Percentiles rank a stretch among this genome's conserved stretches.
phyloP scores from a whole-genome alignment of 1,284 basidiomycete species.

The Irpex sp. region DNA sequence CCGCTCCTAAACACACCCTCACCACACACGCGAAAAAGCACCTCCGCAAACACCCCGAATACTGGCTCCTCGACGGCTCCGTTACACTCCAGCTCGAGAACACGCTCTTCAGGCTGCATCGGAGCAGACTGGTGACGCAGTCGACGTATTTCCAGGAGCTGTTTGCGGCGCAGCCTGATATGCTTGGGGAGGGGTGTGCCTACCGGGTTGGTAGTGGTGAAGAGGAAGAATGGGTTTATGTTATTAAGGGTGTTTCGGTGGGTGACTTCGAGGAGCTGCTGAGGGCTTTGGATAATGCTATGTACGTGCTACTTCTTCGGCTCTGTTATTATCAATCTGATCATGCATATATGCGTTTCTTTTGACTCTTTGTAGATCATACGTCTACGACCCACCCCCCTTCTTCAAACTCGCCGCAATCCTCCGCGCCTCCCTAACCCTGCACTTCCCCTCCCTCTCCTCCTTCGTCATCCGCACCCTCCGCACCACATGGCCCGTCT shows the following conservation, averaged over 20 bases:
- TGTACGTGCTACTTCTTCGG: conserved; percentile 26
- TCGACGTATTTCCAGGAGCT: conserved; percentile 32
- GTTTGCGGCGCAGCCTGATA: conserved; percentile 16
- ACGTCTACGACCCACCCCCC: conserved; percentile 21
- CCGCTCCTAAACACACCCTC: too few relatives aligned
- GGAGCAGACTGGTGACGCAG: conserved; percentile 30
- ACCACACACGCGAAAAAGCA: too few relatives aligned
- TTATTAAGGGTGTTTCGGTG: conserved; percentile 18
- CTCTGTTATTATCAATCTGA: too few relatives aligned
- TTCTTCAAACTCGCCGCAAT: conserved; percentile 26
- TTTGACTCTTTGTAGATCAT: conserved; percentile 16
- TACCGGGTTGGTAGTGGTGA: too few relatives aligned
- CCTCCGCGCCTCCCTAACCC: conserved; percentile 27
- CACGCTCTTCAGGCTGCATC: conserved; percentile 33
- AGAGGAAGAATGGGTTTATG: conserved; percentile 28
- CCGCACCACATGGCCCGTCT: conserved; percentile 26
- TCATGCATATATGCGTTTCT: neutral
- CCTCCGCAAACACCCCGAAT: conserved; percentile 12
- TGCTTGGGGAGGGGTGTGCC: neutral
- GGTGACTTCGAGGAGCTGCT: conserved; percentile 34
- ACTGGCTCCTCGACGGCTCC: conserved; percentile 36
- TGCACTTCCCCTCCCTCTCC: conserved; percentile 22
- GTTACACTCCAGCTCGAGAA: conserved; percentile 29
- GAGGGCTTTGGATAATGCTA: conserved; percentile 30
- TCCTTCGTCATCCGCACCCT: conserved; percentile 25